Evolutionary conservation across 257 asterid species (phyloP), one percentile per base, ranked within the genome.

Genomic region (Solanum chmielewskii): DNA sequence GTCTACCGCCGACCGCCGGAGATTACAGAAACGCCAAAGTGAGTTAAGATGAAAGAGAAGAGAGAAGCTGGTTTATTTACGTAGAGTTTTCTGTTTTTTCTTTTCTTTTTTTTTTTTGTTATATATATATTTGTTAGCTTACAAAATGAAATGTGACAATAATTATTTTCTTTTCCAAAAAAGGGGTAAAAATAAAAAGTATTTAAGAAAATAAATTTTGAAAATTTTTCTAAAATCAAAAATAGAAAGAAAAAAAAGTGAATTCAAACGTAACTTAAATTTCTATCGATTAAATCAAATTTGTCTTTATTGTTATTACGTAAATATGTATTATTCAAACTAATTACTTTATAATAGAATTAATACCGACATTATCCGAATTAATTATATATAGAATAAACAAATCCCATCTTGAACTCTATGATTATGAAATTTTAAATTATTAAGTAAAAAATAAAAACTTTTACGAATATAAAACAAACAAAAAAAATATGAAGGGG

Each of bases 171-270:
- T 42, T 33, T 70, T 71, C 14, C 2, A 18, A 0, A 64, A 64
- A 64, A 11, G 27, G 7, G 7, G 3, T 64, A 5, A 64, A 64
- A 25, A 64, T 1, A 37, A 2, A 3, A 33, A 33, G 35, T 33
- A 33, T 33, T 4, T 33, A 33, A 33, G 35, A 33, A 15, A 49
- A 49, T 16, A 49, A 49, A 49, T 6, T 52, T 16, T 52, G 60
- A 49, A 49, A 2, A 1, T 49, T 15, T 5, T 6, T 52, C 0
- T 16, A 52, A 52, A 52, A 62, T n/a, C 11, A 62, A 23, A 23
- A 62, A 0, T 11, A 9, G 3, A 23, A 4, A 1, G 4, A 0
- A n/a, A 0, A 62, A 11, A 4, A 10, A 62, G 2, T 62, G 23
- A 21, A 9, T 60, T 9, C 9, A n/a, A 62, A 10, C 0, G n/a